Percentiles rank a stretch among this genome's conserved stretches.
phyloP scores from a whole-genome alignment of 805 yeast species.

The Saturnispora zaruensis region DNA sequence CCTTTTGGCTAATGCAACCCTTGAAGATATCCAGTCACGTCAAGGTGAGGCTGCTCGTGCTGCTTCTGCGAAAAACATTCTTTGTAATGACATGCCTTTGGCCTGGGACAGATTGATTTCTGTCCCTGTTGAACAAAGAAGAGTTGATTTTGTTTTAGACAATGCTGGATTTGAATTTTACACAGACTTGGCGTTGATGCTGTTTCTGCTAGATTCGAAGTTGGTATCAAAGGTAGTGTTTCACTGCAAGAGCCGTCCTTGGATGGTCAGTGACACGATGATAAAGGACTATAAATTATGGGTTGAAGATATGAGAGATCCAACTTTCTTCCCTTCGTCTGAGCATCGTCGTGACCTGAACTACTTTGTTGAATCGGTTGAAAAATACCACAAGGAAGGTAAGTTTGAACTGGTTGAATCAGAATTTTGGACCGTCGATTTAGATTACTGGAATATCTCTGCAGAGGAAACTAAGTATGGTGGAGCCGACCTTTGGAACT shows the following conservation, averaged over 20 bases:
- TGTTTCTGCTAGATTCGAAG: slow-evolving; percentile 64
- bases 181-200: slow-evolving; percentile 64
- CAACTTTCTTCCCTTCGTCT: slow-evolving; percentile 36
- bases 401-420: slow-evolving; percentile 45
- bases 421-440: slow-evolving; percentile 80
- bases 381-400: slow-evolving; percentile 37
- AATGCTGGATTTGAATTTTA: slow-evolving; percentile 93
- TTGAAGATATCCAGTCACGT: slow-evolving; percentile 82
- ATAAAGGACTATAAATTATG: slow-evolving; percentile 64
- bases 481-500: slow-evolving; percentile 53
- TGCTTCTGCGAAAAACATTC: slow-evolving; percentile 68
- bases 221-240: slow-evolving; percentile 56
- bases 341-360: slow-evolving; percentile 40
- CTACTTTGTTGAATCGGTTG: slow-evolving; percentile 38
- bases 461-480: slow-evolving; percentile 43
- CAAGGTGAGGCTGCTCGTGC: slow-evolving; percentile 87
- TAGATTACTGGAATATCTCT: slow-evolving; percentile 65
- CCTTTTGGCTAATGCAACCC: slow-evolving; percentile 74
- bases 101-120: slow-evolving; percentile 50
- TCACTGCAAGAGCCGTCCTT: slow-evolving; percentile 87
- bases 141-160: slow-evolving; percentile 80
- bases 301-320: slow-evolving; percentile 46
- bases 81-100: slow-evolving; percentile 61
- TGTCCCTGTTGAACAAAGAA: slow-evolving; percentile 27
- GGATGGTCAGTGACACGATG: slow-evolving; percentile 97